A percentile compares a stretch with the other conserved stretches of the same genome.
These are phyloP conservation scores for Colletotrichum australisinense DNA, from an alignment of 2,329 filamentous ascomycete species.

Conservation along the genomic window DNA sequence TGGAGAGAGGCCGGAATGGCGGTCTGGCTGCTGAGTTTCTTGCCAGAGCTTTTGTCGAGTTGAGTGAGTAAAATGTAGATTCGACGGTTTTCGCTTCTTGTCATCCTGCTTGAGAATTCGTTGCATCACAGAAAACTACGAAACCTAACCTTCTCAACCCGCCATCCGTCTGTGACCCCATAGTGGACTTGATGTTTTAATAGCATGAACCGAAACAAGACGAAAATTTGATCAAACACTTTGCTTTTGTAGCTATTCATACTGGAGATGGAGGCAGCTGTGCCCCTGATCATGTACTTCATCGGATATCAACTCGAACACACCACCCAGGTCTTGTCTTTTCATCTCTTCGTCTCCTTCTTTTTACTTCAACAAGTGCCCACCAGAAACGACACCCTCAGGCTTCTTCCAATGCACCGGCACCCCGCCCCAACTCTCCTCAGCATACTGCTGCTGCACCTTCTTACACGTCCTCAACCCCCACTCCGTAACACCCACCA, in stretches of 20 bases:
- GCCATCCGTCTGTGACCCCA: no score
- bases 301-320: background rate
- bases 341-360: background rate
- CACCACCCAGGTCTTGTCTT: background rate
- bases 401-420: conserved; percentile 70
- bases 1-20: no score
- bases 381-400: conserved; percentile 41
- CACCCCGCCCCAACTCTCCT: conserved; percentile 82
- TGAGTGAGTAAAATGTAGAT: no score
- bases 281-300: background rate
- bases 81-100: no score
- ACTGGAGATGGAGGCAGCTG: background rate
- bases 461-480: conserved; percentile 69
- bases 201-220: no score
- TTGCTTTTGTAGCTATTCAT: background rate
- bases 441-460: conserved; percentile 76
- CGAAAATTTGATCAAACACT: no score
- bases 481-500: conserved; percentile 80
- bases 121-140: no score
- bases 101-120: no score
- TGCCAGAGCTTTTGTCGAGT: no score
- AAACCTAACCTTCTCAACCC: no score
- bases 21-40: no score
- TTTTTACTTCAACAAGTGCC: conserved; percentile 44
- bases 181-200: no score